Conservation (phyloP, 148 eudicot genomes). For the Amaranthus palmeri region DNA sequence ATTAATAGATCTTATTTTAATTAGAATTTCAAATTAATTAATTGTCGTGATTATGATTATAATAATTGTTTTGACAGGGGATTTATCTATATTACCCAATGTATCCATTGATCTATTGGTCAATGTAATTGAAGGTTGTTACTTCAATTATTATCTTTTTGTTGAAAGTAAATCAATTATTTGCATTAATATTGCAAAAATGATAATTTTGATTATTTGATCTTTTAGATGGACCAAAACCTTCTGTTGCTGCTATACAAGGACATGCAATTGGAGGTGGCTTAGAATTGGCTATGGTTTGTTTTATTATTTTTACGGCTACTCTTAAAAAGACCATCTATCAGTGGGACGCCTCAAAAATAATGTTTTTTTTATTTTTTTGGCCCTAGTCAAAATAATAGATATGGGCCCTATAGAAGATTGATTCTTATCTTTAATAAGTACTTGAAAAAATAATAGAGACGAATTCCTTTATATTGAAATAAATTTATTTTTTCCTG, state of each 20-base stretch:
- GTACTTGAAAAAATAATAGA: no score
- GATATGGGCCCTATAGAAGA: no score
- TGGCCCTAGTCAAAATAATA: no score
- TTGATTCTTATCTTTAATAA: background rate
- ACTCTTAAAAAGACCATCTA: background rate
- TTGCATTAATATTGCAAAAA: no score
- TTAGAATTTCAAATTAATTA: no score
- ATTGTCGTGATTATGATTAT: constrained; percentile 5
- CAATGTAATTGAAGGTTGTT: constrained; percentile 73
- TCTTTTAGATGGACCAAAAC: constrained; percentile 67
- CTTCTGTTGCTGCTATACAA: constrained; percentile 80
- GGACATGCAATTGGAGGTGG: constrained; percentile 98
- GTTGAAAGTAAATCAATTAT: background rate
- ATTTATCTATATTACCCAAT: constrained; percentile 52
- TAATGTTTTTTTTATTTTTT: no score
- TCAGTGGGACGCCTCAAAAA: no score
- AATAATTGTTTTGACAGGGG: constrained; percentile 49
- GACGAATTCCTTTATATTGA: no score
- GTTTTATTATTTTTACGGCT: constrained; percentile 17
- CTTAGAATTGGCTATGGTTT: constrained; percentile 84
- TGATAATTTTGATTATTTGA: background rate
- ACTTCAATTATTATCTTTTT: background rate
- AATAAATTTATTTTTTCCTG: no score
- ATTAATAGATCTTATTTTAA: background rate
- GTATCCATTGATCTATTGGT: constrained; percentile 61